These are phyloP conservation scores for Oryza rufipogon DNA, from an alignment of 176 grass and related monocot genomes.

Conservation along the genomic window DNA sequence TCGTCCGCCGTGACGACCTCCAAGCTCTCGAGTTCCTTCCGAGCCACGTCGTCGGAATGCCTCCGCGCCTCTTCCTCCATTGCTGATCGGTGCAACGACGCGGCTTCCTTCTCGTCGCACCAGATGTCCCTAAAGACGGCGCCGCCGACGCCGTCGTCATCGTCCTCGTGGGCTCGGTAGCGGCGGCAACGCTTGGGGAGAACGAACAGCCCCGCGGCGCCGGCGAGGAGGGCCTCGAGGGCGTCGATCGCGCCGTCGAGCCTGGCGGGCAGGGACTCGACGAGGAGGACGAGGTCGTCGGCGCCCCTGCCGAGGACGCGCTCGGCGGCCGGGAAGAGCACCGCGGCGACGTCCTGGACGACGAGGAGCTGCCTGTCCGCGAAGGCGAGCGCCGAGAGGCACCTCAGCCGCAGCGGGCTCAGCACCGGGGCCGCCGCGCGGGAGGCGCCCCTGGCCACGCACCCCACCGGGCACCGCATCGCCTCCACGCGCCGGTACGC, in stretches of 20 bases:
- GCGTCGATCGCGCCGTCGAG: constrained; percentile 33
- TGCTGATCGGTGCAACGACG: neutral
- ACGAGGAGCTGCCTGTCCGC: constrained; percentile 14
- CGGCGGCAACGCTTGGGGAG: neutral
- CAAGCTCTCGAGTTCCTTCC: neutral
- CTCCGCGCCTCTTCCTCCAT: neutral
- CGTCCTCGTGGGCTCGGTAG: neutral
- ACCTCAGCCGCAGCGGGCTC: constrained; percentile 30
- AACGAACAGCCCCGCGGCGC: neutral
- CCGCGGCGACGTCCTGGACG: constrained; percentile 18
- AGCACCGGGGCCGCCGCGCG: constrained; percentile 25
- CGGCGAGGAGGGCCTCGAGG: neutral
- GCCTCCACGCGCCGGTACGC: constrained; percentile 35
- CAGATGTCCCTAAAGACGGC: neutral
- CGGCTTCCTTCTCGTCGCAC: neutral
- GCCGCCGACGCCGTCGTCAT: neutral
- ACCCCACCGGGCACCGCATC: constrained; percentile 24
- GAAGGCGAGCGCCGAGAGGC: constrained; percentile 36
- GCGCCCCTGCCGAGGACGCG: neutral
- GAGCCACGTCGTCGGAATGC: neutral
- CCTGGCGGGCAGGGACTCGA: constrained; percentile 31
- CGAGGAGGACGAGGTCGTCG: constrained; percentile 30
- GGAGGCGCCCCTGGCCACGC: constrained; percentile 18
- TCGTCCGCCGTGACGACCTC: neutral
- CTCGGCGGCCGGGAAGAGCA: constrained; percentile 3